Conservation (phyloP, 2,329 filamentous ascomycete species). For the Microcera coccophila region DNA sequence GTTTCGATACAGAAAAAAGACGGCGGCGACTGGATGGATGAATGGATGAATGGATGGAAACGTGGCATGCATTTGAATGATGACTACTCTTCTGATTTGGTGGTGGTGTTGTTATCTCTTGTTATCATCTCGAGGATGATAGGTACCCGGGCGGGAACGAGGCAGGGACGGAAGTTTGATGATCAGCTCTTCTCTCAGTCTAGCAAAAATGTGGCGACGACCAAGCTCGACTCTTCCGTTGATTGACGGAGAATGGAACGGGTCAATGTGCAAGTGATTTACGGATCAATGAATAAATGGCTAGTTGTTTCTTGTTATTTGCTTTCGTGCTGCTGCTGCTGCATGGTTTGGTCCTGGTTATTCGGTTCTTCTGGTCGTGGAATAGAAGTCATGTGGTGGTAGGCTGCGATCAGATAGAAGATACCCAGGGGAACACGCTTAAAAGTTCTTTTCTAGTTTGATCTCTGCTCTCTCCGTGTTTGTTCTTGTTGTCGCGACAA, state of each 20-base stretch:
- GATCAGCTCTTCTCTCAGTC: constrained; percentile 7
- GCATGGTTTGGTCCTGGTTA: constrained; percentile 3
- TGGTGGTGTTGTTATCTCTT: constrained; percentile 13
- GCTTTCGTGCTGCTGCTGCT: neutral
- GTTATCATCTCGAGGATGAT: constrained; percentile 7
- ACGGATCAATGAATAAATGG: constrained; percentile 28
- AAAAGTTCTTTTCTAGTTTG: neutral
- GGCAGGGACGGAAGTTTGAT: constrained; percentile 7
- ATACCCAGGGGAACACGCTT: neutral
- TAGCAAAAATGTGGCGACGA: constrained; percentile 9
- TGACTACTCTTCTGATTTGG: constrained; percentile 24
- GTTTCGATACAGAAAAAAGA: constrained; percentile 31
- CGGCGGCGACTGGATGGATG: constrained; percentile 29
- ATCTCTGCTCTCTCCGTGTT: neutral
- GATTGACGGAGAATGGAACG: constrained; percentile 13
- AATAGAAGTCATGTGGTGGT: constrained; percentile 5
- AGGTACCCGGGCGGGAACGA: constrained; percentile 14
- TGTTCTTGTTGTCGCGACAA: neutral
- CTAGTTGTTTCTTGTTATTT: constrained; percentile 14
- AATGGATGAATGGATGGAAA: constrained; percentile 26
- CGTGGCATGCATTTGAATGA: constrained; percentile 32
- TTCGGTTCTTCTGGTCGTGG: constrained; percentile 3
- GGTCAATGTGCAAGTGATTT: constrained; percentile 25
- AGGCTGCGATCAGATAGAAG: neutral
- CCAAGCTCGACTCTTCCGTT: constrained; percentile 8